Percentiles rank a stretch among this genome's conserved stretches.
Conservation (phyloP, 2,329 filamentous ascomycete genomes). For the Neurospora sp. region DNA sequence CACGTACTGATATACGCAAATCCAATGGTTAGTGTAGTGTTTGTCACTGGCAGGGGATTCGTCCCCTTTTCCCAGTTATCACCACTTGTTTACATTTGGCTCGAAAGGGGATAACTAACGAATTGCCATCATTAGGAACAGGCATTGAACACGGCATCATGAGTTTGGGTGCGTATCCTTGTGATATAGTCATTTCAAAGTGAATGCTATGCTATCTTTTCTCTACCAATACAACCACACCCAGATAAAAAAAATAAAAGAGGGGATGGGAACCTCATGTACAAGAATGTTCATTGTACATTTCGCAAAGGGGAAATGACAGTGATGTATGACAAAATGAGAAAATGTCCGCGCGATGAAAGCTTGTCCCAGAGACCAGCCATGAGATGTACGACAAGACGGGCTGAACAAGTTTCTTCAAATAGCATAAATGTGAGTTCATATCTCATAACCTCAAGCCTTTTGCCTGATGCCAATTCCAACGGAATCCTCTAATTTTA, state of each 20-base stretch:
- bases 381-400: neutral
- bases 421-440: neutral
- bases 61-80: neutral
- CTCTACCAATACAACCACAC: neutral
- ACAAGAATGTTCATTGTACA: neutral
- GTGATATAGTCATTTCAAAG: neutral
- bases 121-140: neutral
- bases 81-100: neutral
- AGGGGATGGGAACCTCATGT: neutral
- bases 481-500: constrained; percentile 19
- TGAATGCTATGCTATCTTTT: neutral
- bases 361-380: neutral
- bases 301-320: neutral
- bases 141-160: neutral
- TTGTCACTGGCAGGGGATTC: neutral
- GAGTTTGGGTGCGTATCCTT: neutral
- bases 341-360: neutral
- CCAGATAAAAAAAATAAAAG: neutral
- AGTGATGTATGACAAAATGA: neutral
- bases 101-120: neutral
- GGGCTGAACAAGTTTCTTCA: neutral
- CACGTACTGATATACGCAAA: neutral
- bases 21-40: neutral
- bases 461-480: neutral
- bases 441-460: neutral